Percentiles rank a stretch among this genome's conserved stretches.
phyloP scores from a whole-genome alignment of 129 eudicot species.

The Saussurea involucrata region DNA sequence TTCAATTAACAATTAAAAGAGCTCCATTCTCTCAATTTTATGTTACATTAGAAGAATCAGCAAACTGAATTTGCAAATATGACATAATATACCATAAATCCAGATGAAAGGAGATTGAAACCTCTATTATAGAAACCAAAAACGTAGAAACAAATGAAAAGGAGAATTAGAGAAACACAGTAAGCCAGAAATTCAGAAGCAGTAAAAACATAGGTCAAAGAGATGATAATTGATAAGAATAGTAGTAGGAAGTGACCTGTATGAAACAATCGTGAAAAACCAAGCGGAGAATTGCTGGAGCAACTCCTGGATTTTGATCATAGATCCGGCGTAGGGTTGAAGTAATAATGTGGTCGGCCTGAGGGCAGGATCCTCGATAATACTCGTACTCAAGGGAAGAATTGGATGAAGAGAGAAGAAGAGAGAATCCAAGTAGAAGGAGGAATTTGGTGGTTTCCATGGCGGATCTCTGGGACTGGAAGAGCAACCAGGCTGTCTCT shows the following conservation, averaged over 20 bases:
- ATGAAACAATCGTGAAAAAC: conserved; percentile 74
- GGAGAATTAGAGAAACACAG: not conserved
- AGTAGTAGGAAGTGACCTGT: conserved; percentile 27
- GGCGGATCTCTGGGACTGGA: conserved; percentile 10
- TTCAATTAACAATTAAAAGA: not conserved
- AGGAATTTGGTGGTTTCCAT: conserved; percentile 18
- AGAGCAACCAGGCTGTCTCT: conserved; percentile 1
- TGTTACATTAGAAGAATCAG: not conserved
- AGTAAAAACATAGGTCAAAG: not conserved
- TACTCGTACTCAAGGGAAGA: conserved; percentile 59
- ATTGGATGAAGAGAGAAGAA: conserved; percentile 17
- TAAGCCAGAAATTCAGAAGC: not conserved
- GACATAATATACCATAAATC: not conserved
- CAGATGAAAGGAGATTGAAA: not conserved
- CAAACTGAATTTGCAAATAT: conserved; percentile 1
- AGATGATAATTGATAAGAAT: not conserved
- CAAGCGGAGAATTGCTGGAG: conserved; percentile 59
- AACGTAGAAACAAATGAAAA: not conserved
- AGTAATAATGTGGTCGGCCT: conserved; percentile 46
- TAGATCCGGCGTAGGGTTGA: conserved; percentile 35
- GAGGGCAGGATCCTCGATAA: conserved; percentile 63
- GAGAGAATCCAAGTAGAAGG: conserved; percentile 20
- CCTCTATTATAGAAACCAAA: not conserved
- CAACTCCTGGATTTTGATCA: conserved; percentile 21
- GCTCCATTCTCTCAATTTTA: conserved; percentile 3